These are phyloP conservation scores for Nitzschia sp. DNA, from an alignment of 108 stramenopile genomes.

Conservation along the genomic window DNA sequence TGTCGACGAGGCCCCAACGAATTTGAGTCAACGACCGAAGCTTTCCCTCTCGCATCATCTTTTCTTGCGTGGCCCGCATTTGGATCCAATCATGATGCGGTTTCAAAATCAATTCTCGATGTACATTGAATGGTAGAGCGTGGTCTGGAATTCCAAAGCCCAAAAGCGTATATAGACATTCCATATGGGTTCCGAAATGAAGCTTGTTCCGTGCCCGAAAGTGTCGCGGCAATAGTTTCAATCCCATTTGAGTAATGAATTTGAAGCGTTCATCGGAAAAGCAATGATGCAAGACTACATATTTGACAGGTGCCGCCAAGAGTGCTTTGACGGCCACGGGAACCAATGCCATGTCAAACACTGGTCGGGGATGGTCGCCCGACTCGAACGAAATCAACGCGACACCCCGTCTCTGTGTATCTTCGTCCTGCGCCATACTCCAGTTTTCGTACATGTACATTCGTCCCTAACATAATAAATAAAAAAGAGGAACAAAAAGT, in stretches of 20 bases:
- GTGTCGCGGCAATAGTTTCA: not conserved
- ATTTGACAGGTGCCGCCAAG: not conserved
- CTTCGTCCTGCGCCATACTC: not conserved
- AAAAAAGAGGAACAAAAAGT: not conserved
- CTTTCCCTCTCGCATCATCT: not conserved
- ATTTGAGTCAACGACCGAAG: not conserved
- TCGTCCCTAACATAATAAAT: not conserved
- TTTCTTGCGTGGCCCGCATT: not conserved
- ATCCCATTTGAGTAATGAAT: not conserved
- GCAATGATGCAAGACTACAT: not conserved
- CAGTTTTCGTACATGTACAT: not conserved
- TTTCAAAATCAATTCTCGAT: not conserved
- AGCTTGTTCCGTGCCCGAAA: conserved; percentile 1
- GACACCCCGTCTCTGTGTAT: not conserved
- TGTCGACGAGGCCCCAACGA: not conserved
- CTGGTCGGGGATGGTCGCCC: not conserved
- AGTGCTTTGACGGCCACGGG: not conserved
- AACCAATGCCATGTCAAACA: not conserved
- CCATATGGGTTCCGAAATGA: conserved; percentile 22
- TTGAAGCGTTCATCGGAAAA: conserved; percentile 1
- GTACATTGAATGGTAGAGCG: not conserved
- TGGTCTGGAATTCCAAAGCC: conserved; percentile 20
- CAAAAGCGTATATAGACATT: conserved; percentile 18
- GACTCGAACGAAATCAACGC: not conserved
- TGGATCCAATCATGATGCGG: not conserved